Percentiles rank a stretch among this genome's conserved stretches.
phyloP scores from a whole-genome alignment of 441 rosid genomes.

The Iberis amara region DNA sequence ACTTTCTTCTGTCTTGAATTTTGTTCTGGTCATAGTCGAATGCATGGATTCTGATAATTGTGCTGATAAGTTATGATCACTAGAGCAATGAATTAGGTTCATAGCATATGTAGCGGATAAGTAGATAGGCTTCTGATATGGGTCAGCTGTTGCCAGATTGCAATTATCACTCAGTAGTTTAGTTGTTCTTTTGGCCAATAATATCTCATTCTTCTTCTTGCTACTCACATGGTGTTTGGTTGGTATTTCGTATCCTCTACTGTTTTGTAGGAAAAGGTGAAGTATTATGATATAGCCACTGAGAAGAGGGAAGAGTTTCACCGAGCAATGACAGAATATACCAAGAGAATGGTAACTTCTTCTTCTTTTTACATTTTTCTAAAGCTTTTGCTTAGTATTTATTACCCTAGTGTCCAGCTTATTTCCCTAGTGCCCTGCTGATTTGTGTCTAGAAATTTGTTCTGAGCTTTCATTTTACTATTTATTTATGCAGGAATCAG shows the following conservation, averaged over 20 bases:
- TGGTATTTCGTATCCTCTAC: conserved; percentile 3
- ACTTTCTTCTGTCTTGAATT: conserved; percentile 9
- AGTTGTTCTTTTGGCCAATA: neutral
- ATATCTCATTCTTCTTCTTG: conserved; percentile 7
- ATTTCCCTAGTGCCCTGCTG: conserved; percentile 7
- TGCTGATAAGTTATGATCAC: conserved; percentile 13
- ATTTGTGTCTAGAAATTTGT: neutral
- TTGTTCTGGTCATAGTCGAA: neutral
- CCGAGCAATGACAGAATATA: conserved; percentile 57
- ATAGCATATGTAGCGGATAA: neutral
- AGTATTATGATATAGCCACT: conserved; percentile 80
- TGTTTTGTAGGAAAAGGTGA: conserved; percentile 65
- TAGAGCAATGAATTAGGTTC: neutral
- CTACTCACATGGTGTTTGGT: conserved; percentile 2
- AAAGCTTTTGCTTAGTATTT: neutral
- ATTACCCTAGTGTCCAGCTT: too few species aligned
- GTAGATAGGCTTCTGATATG: conserved; percentile 8
- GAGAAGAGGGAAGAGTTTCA: conserved; percentile 84
- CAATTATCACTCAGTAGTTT: neutral
- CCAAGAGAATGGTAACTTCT: conserved; percentile 54
- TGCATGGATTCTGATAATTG: conserved; percentile 4
- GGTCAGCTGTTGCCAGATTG: conserved; percentile 13
- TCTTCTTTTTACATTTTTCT: too few species aligned
- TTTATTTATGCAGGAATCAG: conserved; percentile 49
- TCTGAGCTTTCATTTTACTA: conserved; percentile 2